These are phyloP conservation scores for Xylaria multiplex DNA, from an alignment of 2,329 filamentous ascomycete genomes.

Conservation along the genomic window DNA sequence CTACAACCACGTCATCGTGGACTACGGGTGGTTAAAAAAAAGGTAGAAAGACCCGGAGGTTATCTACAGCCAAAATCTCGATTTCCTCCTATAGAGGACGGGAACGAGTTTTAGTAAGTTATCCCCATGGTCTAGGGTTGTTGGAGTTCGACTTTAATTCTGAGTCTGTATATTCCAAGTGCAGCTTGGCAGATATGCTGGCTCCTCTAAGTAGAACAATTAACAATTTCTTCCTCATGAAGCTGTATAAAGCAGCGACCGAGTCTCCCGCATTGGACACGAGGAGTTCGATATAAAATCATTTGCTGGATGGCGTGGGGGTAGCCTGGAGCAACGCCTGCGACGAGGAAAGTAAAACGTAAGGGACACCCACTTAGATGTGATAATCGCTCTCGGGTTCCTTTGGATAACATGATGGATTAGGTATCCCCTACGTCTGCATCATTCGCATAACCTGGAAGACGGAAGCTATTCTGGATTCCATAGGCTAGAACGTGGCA, in stretches of 20 bases:
- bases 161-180: slow-evolving; percentile 58
- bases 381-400: neutral
- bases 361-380: neutral
- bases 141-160: slow-evolving; percentile 67
- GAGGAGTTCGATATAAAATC: neutral
- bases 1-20: slow-evolving; percentile 65
- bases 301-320: neutral
- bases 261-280: neutral
- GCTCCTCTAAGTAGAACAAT: slow-evolving; percentile 55
- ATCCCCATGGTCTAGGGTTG: slow-evolving; percentile 56
- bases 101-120: neutral
- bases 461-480: slow-evolving; percentile 57
- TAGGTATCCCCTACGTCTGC: slow-evolving; percentile 50
- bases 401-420: neutral
- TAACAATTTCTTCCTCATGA: slow-evolving; percentile 15
- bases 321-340: neutral
- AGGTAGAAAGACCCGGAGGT: neutral
- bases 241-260: neutral
- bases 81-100: no score
- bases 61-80: neutral
- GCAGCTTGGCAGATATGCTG: slow-evolving; percentile 54
- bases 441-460: slow-evolving; percentile 54
- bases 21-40: slow-evolving; percentile 53
- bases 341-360: neutral
- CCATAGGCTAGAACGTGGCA: slow-evolving; percentile 57